Evolutionary conservation across 768 basidiomycete genomes (phyloP).

Genomic region (Mycena capillaripes): DNA sequence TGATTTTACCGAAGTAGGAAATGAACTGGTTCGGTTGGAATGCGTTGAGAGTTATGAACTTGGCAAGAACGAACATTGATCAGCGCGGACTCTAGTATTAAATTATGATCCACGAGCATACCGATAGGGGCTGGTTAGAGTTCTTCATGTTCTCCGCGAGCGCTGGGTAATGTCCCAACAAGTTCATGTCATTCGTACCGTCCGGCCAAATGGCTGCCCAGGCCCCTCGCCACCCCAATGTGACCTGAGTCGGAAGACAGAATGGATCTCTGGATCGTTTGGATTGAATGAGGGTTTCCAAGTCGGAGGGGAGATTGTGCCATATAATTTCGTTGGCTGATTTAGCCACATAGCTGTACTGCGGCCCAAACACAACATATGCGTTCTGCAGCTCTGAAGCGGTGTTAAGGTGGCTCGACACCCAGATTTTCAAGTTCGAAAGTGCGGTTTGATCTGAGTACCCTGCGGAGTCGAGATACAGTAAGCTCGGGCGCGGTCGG

Average conservation of each 20-base stretch:
- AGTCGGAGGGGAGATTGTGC: neutral
- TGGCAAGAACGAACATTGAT: neutral
- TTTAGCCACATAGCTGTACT: constrained; percentile 2
- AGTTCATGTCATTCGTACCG: neutral
- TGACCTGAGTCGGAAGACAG: neutral
- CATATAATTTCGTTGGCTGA: neutral
- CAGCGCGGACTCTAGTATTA: neutral
- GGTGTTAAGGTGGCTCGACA: neutral
- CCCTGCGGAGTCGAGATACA: neutral
- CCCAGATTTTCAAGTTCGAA: neutral
- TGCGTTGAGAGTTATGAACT: neutral
- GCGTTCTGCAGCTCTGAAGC: neutral
- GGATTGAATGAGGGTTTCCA: neutral
- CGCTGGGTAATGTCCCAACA: neutral
- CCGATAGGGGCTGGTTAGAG: neutral
- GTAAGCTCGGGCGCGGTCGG: neutral
- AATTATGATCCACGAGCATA: neutral
- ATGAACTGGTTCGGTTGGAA: neutral
- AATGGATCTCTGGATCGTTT: neutral
- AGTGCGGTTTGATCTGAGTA: neutral
- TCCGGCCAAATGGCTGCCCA: constrained; percentile 2
- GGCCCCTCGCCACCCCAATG: neutral
- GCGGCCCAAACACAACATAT: neutral
- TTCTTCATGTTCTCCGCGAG: neutral
- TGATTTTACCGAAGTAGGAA: neutral